Evolutionary conservation across 2,329 filamentous ascomycete species (phyloP).

Genomic region (Pyrenophora tritici-repentis): DNA sequence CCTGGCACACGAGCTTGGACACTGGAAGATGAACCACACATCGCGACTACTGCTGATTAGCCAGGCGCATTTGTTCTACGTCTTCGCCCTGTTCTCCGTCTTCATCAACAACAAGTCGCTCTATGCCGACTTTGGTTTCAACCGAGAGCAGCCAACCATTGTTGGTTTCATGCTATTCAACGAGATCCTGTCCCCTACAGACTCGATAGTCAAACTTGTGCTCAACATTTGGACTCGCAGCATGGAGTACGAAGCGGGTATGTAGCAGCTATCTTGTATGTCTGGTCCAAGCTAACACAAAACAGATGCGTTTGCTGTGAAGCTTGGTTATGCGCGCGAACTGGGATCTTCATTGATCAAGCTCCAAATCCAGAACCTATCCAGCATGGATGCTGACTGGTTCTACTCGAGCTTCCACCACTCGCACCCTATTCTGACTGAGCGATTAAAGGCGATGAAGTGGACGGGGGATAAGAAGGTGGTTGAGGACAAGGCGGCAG

Average conservation of each 20-base stretch:
- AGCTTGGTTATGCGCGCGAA: constrained; percentile 81
- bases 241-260: constrained; percentile 93
- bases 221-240: constrained; percentile 95
- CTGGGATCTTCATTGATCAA: constrained; percentile 90
- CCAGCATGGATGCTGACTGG: constrained; percentile 98
- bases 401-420: constrained; percentile 99
- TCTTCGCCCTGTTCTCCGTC: constrained; percentile 93
- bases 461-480: constrained; percentile 74
- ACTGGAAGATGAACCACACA: constrained; percentile 96
- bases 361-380: constrained; percentile 96
- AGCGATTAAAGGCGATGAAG: constrained; percentile 86
- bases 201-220: constrained; percentile 89
- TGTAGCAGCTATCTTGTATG: constrained; percentile 4
- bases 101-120: constrained; percentile 95
- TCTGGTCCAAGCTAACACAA: constrained; percentile 22
- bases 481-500: constrained; percentile 55
- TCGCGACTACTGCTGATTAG: constrained; percentile 83
- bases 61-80: constrained; percentile 91
- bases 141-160: constrained; percentile 82
- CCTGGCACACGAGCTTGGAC: constrained; percentile 91
- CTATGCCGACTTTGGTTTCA: constrained; percentile 90
- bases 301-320: constrained; percentile 78
- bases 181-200: constrained; percentile 91
- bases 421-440: constrained; percentile 93
- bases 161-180: constrained; percentile 98